Percentiles rank a stretch among this genome's conserved stretches.
Evolutionary conservation across 345 rosid genomes (phyloP).

Genomic region (Erysimum cheiranthoides): DNA sequence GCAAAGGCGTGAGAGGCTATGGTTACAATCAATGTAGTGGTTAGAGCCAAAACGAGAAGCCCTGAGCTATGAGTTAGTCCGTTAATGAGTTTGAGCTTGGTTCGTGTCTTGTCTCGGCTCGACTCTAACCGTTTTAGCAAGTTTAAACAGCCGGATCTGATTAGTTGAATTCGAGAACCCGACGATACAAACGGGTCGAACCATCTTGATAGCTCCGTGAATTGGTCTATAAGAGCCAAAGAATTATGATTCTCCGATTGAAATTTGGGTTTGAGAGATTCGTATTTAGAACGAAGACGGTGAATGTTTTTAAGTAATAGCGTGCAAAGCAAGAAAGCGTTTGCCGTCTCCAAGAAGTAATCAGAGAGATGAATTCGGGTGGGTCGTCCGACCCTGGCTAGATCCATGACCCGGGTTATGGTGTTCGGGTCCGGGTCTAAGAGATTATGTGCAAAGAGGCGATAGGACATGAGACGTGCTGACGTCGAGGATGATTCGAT

Average conservation of each 20-base stretch:
- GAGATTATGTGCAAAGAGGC: constrained; percentile 73
- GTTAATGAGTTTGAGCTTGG: constrained; percentile 50
- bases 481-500: constrained; percentile 61
- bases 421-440: constrained; percentile 69
- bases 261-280: constrained; percentile 45
- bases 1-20: constrained; percentile 77
- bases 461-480: constrained; percentile 75
- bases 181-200: constrained; percentile 48
- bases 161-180: constrained; percentile 45
- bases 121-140: constrained; percentile 63
- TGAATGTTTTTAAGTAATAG: constrained; percentile 59
- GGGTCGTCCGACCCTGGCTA: constrained; percentile 36
- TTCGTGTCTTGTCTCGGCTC: constrained; percentile 54
- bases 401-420: constrained; percentile 47
- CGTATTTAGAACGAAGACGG: constrained; percentile 50
- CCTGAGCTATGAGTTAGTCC: constrained; percentile 63
- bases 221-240: constrained; percentile 16
- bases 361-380: constrained; percentile 52
- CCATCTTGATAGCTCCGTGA: constrained; percentile 46
- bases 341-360: constrained; percentile 64
- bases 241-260: constrained; percentile 22
- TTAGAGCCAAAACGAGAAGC: constrained; percentile 59
- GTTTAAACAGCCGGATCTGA: constrained; percentile 50
- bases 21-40: constrained; percentile 63
- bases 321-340: constrained; percentile 65